phyloP scores from a whole-genome alignment of 805 yeast genomes.

The Debaryomyces tyrocola region DNA sequence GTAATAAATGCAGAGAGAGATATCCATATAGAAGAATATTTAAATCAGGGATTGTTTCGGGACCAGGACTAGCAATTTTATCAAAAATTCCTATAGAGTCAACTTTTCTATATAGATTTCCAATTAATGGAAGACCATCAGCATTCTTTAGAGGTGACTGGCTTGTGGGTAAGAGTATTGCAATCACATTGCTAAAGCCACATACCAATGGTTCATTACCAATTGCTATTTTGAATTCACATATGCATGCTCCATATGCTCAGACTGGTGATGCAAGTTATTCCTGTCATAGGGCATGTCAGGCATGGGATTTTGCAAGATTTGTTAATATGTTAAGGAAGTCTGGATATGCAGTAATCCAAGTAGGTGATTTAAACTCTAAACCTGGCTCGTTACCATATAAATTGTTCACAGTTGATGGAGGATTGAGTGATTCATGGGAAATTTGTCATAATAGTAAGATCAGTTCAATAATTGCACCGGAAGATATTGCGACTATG shows the following conservation, averaged over 20 bases:
- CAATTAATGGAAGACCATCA: slow-evolving; percentile 90
- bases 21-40: slow-evolving; percentile 72
- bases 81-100: slow-evolving; percentile 82
- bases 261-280: slow-evolving; percentile 83
- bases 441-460: slow-evolving; percentile 45
- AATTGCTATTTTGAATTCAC: slow-evolving; percentile 83
- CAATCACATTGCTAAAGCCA: slow-evolving; percentile 65
- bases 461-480: slow-evolving; percentile 30
- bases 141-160: slow-evolving; percentile 96
- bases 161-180: slow-evolving; percentile 91
- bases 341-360: slow-evolving; percentile 82
- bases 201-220: slow-evolving; percentile 47
- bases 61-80: slow-evolving; percentile 88
- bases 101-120: slow-evolving; percentile 79
- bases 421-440: slow-evolving; percentile 82
- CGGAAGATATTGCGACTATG: slow-evolving; percentile 24
- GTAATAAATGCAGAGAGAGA: slow-evolving; percentile 36
- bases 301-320: slow-evolving; percentile 92
- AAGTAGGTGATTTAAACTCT: slow-evolving; percentile 92
- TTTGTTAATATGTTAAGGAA: slow-evolving; percentile 57
- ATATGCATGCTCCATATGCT: slow-evolving; percentile 94
- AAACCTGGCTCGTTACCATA: slow-evolving; percentile 85
- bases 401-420: slow-evolving; percentile 65
- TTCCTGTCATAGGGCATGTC: slow-evolving; percentile 85
- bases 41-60: slow-evolving; percentile 81